phyloP scores from a whole-genome alignment of 1,284 basidiomycete genomes.

The Abortiporus biennis region DNA sequence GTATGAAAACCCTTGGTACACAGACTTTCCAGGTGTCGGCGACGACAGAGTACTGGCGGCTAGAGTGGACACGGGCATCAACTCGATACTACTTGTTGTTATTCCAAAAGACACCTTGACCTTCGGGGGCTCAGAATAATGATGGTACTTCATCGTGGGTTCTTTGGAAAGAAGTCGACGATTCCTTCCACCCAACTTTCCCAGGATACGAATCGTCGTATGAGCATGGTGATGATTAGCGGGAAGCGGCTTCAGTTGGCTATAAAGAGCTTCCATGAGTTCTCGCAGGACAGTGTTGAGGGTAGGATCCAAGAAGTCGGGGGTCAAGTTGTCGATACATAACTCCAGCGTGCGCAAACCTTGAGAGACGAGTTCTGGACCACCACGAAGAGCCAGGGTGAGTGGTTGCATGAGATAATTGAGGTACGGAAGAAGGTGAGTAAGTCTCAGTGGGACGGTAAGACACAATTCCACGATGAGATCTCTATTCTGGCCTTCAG shows the following conservation, averaged over 20 bases:
- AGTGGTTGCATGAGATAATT: constrained; percentile 97
- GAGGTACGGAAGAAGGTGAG: constrained; percentile 93
- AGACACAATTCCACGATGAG: constrained; percentile 97
- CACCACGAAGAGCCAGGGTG: constrained; percentile 85
- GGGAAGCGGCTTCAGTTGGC: constrained; percentile 87
- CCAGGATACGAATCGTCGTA: constrained; percentile 93
- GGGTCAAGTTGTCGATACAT: constrained; percentile 99
- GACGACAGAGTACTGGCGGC: constrained; percentile 58
- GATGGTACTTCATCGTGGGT: constrained; percentile 67
- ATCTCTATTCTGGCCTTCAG: constrained; percentile 74
- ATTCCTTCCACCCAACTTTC: constrained; percentile 96
- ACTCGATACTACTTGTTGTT: constrained; percentile 59
- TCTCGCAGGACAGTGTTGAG: constrained; percentile 91
- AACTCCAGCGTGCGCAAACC: constrained; percentile 95
- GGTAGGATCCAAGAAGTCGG: constrained; percentile 97
- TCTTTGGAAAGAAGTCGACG: constrained; percentile 84
- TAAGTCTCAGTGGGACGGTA: constrained; percentile 93
- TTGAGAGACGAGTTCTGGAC: constrained; percentile 89
- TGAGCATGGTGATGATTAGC: constrained; percentile 91
- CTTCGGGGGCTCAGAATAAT: constrained; percentile 64
- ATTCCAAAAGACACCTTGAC: constrained; percentile 75
- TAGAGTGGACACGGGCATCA: constrained; percentile 69
- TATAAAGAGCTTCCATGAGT: constrained; percentile 92
- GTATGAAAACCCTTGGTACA: constrained; percentile 63
- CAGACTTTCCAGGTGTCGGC: constrained; percentile 53